Evolutionary conservation across 257 asterid genomes (phyloP), one percentile per base, ranked within the genome.

Genomic region (Solanum dulcamara): DNA sequence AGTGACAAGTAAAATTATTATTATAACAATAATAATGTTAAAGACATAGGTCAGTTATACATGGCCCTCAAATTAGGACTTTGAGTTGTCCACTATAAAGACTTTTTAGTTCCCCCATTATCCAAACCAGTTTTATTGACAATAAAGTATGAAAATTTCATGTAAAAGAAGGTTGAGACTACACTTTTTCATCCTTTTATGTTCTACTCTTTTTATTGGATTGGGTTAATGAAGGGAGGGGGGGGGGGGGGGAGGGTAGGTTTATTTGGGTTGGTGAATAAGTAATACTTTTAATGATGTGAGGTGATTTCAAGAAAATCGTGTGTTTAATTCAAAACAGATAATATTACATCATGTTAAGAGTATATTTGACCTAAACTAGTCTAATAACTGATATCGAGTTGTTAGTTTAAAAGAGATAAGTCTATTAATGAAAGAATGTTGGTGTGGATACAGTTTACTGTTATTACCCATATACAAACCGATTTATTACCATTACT

Each of bases 101-200:
- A 77, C 17, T 46, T 77, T 26, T 4, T 46, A 28, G 37, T 77
- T 46, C 28, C 10, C 37, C 26, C 40, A 46, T 46, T 26, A 77
- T 77, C 83, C 26, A 46, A 77, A 15, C 83, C 83, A 28, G 62
- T 77, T 77, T 46, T 28, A 26, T 46, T 46, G 83, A 77, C 62
- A 46, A 13, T 42, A 42, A 26, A 77, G 83, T 46, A 44, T 77
- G 83, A 46, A 46, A 77, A 77, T 15, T 46, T 77, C 28, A 77
- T 28, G 3, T 46, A 77, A 77, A 26, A 42, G 15, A 13, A 24
- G 81, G 14, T 30, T 42, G 32, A 40, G 81, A 42, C 4, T 42
- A 74, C 33, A 74, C 55, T 0, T 74, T 40, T 72, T 42, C 11
- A 12, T 13, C 57, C 11, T 10, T 12, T 24, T 74, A 74, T 74